phyloP scores from a whole-genome alignment of 306 rosid genomes.

The Datisca glomerata region DNA sequence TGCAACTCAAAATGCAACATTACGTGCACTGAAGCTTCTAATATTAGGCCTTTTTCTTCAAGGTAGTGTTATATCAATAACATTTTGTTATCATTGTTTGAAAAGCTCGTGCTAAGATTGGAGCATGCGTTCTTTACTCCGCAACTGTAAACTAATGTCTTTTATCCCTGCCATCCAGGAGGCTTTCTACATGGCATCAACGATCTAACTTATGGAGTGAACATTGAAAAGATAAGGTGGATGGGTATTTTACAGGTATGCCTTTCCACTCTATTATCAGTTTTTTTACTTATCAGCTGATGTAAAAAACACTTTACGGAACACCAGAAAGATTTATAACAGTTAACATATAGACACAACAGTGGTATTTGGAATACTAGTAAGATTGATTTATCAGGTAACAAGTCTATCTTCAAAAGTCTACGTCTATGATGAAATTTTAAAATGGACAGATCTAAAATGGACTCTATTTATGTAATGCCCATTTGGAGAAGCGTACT shows the following conservation, averaged over 20 bases:
- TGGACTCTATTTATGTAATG: no score
- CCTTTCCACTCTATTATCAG: background rate
- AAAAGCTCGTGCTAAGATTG: background rate
- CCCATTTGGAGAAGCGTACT: no score
- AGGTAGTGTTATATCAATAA: conserved; percentile 33
- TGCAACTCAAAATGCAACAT: conserved; percentile 57
- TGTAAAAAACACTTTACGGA: no score
- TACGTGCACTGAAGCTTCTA: conserved; percentile 67
- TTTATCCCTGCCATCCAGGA: conserved; percentile 31
- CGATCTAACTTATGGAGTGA: conserved; percentile 78
- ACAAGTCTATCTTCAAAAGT: no score
- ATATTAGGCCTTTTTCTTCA: conserved; percentile 81
- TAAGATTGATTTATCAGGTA: no score
- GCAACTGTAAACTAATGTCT: no score
- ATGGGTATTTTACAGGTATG: conserved; percentile 84
- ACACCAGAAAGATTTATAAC: no score
- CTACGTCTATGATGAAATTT: no score
- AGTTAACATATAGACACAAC: no score
- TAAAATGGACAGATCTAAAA: no score
- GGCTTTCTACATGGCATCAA: conserved; percentile 78
- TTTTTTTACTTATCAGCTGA: background rate
- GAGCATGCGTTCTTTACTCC: background rate
- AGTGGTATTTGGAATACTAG: no score
- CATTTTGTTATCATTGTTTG: background rate
- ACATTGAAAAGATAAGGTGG: conserved; percentile 62